These are phyloP conservation scores for Cercospora sp. DNA, from an alignment of 2,329 filamentous ascomycete species.

Conservation along the genomic window DNA sequence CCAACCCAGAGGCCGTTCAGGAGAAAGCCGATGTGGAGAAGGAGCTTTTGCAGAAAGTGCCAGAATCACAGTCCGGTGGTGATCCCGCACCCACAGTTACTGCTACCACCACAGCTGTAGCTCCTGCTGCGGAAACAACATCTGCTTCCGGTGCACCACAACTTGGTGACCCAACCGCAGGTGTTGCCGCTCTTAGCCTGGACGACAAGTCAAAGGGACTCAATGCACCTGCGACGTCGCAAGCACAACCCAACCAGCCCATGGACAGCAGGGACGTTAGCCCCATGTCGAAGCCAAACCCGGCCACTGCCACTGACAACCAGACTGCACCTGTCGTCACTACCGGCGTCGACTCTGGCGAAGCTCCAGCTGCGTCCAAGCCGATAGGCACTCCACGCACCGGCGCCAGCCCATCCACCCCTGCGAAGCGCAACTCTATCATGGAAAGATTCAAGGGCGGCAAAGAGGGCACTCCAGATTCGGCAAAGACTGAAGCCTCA, in stretches of 20 bases:
- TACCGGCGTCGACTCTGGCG: constrained; percentile 43
- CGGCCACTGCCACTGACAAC: constrained; percentile 24
- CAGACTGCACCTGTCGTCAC: constrained; percentile 46
- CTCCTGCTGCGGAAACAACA: constrained; percentile 34
- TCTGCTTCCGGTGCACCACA: constrained; percentile 35
- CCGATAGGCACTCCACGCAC: constrained; percentile 34
- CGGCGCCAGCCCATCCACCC: constrained; percentile 29
- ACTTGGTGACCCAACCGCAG: constrained; percentile 32
- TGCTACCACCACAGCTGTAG: constrained; percentile 42
- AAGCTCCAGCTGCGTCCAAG: constrained; percentile 29
- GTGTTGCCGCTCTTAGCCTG: constrained; percentile 32
- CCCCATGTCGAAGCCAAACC: constrained; percentile 44
- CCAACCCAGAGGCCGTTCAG: constrained; percentile 65
- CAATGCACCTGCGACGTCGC: constrained; percentile 41
- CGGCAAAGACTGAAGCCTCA: constrained; percentile 38
- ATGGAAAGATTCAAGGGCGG: constrained; percentile 38
- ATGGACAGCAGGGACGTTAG: constrained; percentile 46
- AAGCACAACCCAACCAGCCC: constrained; percentile 21
- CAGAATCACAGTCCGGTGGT: constrained; percentile 44
- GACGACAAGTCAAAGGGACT: constrained; percentile 36
- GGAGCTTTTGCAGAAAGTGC: constrained; percentile 67
- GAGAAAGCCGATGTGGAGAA: constrained; percentile 75
- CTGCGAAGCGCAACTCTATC: constrained; percentile 34
- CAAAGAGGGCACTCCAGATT: constrained; percentile 43
- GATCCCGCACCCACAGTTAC: constrained; percentile 48